These are phyloP conservation scores for Brassica rapa DNA, from an alignment of 345 rosid species.

Conservation along the genomic window DNA sequence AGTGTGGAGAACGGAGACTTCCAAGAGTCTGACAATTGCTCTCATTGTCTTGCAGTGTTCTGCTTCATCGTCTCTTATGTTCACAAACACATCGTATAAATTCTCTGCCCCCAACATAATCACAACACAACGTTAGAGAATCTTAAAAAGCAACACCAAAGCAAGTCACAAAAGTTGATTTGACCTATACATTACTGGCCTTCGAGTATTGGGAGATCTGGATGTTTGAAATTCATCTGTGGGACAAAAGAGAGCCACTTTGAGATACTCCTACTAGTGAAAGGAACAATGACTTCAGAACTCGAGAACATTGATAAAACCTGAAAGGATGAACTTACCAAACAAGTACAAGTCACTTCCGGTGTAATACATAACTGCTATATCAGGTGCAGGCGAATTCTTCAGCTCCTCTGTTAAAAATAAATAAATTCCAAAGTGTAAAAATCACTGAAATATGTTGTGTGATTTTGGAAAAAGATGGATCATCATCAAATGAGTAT, in stretches of 20 bases:
- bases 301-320: not conserved
- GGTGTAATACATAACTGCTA: constrained; percentile 83
- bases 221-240: constrained; percentile 95
- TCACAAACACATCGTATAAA: constrained; percentile 83
- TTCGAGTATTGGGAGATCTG: constrained; percentile 76
- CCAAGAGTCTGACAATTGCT: constrained; percentile 85
- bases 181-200: constrained; percentile 45
- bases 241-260: constrained; percentile 6
- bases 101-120: constrained; percentile 52
- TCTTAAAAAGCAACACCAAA: not conserved
- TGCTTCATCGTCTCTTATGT: constrained; percentile 95
- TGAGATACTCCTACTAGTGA: constrained; percentile 3
- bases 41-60: constrained; percentile 97
- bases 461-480: too few species aligned
- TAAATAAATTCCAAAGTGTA: not conserved
- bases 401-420: constrained; percentile 67
- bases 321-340: constrained; percentile 50
- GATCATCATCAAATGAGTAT: too few species aligned
- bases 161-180: too few species aligned
- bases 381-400: constrained; percentile 77
- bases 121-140: not conserved
- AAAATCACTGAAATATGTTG: not conserved
- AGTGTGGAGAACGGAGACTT: constrained; percentile 83
- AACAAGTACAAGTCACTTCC: constrained; percentile 87
- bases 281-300: not conserved